Percentiles rank a stretch among this genome's conserved stretches.
Evolutionary conservation across 2,329 filamentous ascomycete species (phyloP).

Genomic region (Phaeosphaeriaceae sp.): DNA sequence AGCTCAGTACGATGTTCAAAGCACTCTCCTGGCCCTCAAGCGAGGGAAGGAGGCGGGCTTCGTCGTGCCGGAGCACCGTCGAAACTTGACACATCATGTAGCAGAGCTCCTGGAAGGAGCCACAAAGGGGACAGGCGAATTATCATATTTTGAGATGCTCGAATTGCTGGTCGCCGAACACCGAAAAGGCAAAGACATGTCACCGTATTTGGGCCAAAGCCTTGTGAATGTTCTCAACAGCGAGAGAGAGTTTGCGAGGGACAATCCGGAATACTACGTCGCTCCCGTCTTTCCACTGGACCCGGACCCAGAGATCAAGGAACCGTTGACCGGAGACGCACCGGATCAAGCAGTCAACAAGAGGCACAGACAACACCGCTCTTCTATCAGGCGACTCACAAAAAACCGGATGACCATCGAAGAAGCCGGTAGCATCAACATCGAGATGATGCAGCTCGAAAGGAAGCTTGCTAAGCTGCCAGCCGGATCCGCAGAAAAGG

Average conservation of each 20-base stretch:
- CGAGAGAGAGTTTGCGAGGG: background rate
- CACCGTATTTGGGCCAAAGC: background rate
- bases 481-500: slow-evolving; percentile 28
- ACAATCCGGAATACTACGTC: background rate
- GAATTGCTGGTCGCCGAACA: slow-evolving; percentile 25
- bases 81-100: slow-evolving; percentile 33
- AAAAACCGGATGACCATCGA: slow-evolving; percentile 20
- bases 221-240: background rate
- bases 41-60: slow-evolving; percentile 28
- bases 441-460: slow-evolving; percentile 39
- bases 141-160: slow-evolving; percentile 12
- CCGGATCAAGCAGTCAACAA: too few species aligned
- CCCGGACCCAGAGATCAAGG: background rate
- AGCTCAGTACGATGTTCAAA: slow-evolving; percentile 41
- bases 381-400: background rate
- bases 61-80: slow-evolving; percentile 34
- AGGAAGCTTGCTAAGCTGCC: slow-evolving; percentile 28
- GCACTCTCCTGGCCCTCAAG: slow-evolving; percentile 31
- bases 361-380: slow-evolving; percentile 1
- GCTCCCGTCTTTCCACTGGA: background rate
- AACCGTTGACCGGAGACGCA: background rate
- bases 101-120: slow-evolving; percentile 32
- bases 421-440: slow-evolving; percentile 29
- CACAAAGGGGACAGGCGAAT: slow-evolving; percentile 28
- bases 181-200: slow-evolving; percentile 21